Evolutionary conservation across 2,329 filamentous ascomycete genomes (phyloP), one percentile per base, ranked within the genome.

Genomic region (Talaromyces funiculosus): DNA sequence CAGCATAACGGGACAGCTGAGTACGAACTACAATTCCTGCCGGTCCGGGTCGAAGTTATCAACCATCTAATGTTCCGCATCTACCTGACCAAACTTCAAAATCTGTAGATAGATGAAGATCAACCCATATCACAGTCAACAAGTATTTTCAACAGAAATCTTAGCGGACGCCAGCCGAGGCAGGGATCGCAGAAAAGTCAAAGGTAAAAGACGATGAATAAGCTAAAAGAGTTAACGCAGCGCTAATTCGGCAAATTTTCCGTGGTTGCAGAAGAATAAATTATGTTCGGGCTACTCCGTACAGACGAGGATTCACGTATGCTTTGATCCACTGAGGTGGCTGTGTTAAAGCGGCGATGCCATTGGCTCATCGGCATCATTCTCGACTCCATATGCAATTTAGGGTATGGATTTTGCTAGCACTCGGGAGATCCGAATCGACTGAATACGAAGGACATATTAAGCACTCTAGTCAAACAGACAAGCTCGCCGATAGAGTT

Each of bases 281-380:
- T 33, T 18, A 51, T 51, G 45, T 33, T 51, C 45, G 16, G 45
- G 9, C 33, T 31, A 18, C 12, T 22, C 14, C 14, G 16, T 26
- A 20, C n/a, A 51, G 40, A 45, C 20, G 38, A 57, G 40, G 37
- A 55, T 56, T 35, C 47, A 47, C 55, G 55, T 57, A 57, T 31
- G 31, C 55, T 57, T 57, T 57, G 56, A 55, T 55, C 59, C 59
- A 61, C 59, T 40, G n/a, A 26, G 53, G 59, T 61, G 59, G 59
- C 59, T 57, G 53, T 61, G 59, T 61, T 53, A 29, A 45, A 20
- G 43, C 29, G 9, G 37, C 12, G 45, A 42, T 53, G 38, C 53
- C 35, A 61, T 61, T 61, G 59, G 59, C 26, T 18, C 24, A 47
- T n/a, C 18, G 20, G 8, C 20, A 22, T 58, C 26, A 22, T 57